Percentiles rank a stretch among this genome's conserved stretches.
These are phyloP conservation scores for Acephala macrosclerotiorum DNA, from an alignment of 2,329 filamentous ascomycete genomes.

Conservation along the genomic window DNA sequence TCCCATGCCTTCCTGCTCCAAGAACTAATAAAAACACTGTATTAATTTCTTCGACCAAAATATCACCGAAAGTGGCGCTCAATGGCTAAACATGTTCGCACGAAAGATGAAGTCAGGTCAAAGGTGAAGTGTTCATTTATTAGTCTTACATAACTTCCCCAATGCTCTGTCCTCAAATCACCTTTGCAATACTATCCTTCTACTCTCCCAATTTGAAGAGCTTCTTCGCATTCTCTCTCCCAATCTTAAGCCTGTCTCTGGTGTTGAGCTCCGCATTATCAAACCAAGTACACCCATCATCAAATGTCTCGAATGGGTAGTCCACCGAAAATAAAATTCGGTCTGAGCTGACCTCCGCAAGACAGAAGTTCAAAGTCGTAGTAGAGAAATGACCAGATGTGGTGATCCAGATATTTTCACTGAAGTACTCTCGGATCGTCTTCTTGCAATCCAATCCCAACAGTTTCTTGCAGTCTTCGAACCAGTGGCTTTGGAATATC, in stretches of 20 bases:
- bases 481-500: not conserved
- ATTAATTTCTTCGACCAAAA: no score
- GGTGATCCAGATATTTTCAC: conserved; percentile 62
- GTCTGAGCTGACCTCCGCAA: conserved; percentile 56
- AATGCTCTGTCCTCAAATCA: no score
- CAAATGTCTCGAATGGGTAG: conserved; percentile 58
- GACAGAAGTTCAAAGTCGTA: conserved; percentile 38
- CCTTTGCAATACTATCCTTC: not conserved
- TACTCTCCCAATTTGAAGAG: not conserved
- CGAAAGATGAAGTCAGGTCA: no score
- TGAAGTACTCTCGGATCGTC: conserved; percentile 60
- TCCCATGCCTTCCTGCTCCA: no score
- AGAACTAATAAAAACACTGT: no score
- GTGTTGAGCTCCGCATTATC: not conserved
- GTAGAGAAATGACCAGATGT: conserved; percentile 64
- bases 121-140: no score
- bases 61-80: no score
- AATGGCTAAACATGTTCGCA: no score
- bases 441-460: conserved; percentile 43
- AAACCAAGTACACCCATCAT: conserved; percentile 48
- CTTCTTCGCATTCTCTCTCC: not conserved
- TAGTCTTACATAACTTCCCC: no score
- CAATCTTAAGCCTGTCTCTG: not conserved
- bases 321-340: conserved; percentile 60
- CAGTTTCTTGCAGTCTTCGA: conserved; percentile 45